Base-by-base conservation (phyloP, 73 alveolate genomes). In the Blepharisma stoltei region DNA sequence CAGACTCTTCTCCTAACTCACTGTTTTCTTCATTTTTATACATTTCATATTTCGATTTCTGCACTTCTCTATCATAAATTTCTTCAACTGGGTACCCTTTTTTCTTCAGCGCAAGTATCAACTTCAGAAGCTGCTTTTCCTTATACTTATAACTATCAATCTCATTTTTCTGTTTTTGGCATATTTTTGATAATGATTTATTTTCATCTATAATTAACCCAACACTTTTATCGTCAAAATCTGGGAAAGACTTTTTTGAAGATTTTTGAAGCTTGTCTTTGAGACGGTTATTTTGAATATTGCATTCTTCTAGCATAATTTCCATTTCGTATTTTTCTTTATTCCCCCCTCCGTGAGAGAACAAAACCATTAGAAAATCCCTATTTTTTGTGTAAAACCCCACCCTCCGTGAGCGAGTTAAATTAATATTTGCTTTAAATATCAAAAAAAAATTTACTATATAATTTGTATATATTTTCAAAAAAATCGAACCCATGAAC, bases 41-140 rank as follows among this genome's bases (percentile, higher is more conserved):
- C 45, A 14, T 60, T 25, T 60, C 73, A 32, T 32, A 32, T 32
- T 32, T 32, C 41, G 41, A 32, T 25, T 60, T 60, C 14, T 60
- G 73, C 14, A 60, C 73, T 8, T 60, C 73, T 60, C 23, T 11
- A 8, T 60, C 46, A 60, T 60, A 60, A 1, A 60, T 38, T 9
- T 60, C 73, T 25, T 60, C 73, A 60, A 60, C 46, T 9, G 73
- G 73, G 5, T 60, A 60, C 46, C 73, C 73, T 60, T 38, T 14
- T 8, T 60, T 60, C 23, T 60, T 60, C 46, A 60, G 23, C 14
- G 73, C 73, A 25, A 60, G 46, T 8, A 60, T 25, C 37, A 60
- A 25, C 5, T 25, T 60, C 38, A 60, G 46, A 0, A 60, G 73
- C 23, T 60, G 14, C 46, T 60, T 60, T 60, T 60, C 73, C 46